These are phyloP conservation scores for Malassezia globosa DNA, from an alignment of 1,284 basidiomycete species.

Conservation along the genomic window DNA sequence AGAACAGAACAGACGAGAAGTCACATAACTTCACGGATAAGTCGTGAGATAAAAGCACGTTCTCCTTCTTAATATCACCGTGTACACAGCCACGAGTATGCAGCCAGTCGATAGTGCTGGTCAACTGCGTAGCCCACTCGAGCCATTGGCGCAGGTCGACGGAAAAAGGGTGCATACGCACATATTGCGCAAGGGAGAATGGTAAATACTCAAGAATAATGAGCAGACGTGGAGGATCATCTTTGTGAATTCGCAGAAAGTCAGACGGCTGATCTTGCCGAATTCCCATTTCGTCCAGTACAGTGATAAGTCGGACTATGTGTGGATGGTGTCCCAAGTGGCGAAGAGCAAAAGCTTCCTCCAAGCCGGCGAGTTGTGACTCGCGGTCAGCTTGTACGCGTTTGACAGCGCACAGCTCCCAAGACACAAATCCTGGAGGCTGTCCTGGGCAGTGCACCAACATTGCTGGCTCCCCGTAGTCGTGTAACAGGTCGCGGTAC, in stretches of 20 bases:
- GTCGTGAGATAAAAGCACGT: slow-evolving; percentile 35
- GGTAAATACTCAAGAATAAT: slow-evolving; percentile 43
- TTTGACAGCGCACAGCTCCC: slow-evolving; percentile 43
- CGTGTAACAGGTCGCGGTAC: slow-evolving; percentile 8
- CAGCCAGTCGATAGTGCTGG: slow-evolving; percentile 29
- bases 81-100: slow-evolving; percentile 39
- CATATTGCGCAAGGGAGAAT: slow-evolving; percentile 26
- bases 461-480: background rate
- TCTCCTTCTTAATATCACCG: slow-evolving; percentile 44
- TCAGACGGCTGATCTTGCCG: background rate
- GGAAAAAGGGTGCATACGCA: slow-evolving; percentile 18
- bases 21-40: slow-evolving; percentile 40
- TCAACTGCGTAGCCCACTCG: slow-evolving; percentile 34
- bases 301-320: slow-evolving; percentile 35
- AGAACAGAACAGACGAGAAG: slow-evolving; percentile 44
- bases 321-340: slow-evolving; percentile 37
- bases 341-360: slow-evolving; percentile 43
- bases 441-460: no score
- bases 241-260: background rate
- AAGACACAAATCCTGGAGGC: no score
- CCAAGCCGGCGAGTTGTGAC: slow-evolving; percentile 37
- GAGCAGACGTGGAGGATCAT: slow-evolving; percentile 33
- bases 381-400: slow-evolving; percentile 40
- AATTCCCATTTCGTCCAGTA: slow-evolving; percentile 39
- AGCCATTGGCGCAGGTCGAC: slow-evolving; percentile 33